A percentile compares a stretch with the other conserved stretches of the same genome.
phyloP scores from a whole-genome alignment of 75 land plant species.

The Cryptomeria japonica region DNA sequence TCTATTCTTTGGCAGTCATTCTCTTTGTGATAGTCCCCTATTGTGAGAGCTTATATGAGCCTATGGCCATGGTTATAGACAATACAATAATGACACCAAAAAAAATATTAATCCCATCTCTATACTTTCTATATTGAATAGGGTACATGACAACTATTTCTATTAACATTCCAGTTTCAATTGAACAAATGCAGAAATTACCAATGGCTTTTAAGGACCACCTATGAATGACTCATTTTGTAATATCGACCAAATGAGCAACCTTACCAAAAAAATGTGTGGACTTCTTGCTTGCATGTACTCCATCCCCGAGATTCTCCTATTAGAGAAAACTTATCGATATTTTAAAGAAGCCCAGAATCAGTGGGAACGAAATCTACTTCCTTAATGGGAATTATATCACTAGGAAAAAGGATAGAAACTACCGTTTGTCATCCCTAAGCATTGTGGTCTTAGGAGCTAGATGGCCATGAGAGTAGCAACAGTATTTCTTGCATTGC shows the following conservation, averaged over 20 bases:
- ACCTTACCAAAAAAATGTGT: slow-evolving; percentile 80
- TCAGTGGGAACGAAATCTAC: slow-evolving; percentile 67
- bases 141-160: slow-evolving; percentile 79
- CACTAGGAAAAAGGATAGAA: slow-evolving; percentile 59
- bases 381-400: slow-evolving; percentile 40
- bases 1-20: slow-evolving; percentile 77
- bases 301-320: slow-evolving; percentile 70
- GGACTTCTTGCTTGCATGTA: slow-evolving; percentile 60
- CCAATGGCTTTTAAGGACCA: slow-evolving; percentile 70
- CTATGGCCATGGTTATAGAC: slow-evolving; percentile 84
- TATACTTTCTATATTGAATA: slow-evolving; percentile 63
- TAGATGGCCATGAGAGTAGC: slow-evolving; percentile 67
- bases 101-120: slow-evolving; percentile 65
- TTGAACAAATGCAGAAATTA: slow-evolving; percentile 75
- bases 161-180: slow-evolving; percentile 59
- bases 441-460: slow-evolving; percentile 64
- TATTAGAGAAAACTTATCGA: slow-evolving; percentile 50
- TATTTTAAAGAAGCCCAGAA: slow-evolving; percentile 54
- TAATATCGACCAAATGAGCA: slow-evolving; percentile 66
- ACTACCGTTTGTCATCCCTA: slow-evolving; percentile 44
- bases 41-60: slow-evolving; percentile 67
- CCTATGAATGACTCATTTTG: slow-evolving; percentile 60
- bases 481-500: slow-evolving; percentile 69
- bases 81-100: slow-evolving; percentile 76
- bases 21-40: slow-evolving; percentile 75